Evolutionary conservation across 208 protist species (phyloP), one percentile per base, ranked within the genome.

Genomic region (Crithidia sp.): DNA sequence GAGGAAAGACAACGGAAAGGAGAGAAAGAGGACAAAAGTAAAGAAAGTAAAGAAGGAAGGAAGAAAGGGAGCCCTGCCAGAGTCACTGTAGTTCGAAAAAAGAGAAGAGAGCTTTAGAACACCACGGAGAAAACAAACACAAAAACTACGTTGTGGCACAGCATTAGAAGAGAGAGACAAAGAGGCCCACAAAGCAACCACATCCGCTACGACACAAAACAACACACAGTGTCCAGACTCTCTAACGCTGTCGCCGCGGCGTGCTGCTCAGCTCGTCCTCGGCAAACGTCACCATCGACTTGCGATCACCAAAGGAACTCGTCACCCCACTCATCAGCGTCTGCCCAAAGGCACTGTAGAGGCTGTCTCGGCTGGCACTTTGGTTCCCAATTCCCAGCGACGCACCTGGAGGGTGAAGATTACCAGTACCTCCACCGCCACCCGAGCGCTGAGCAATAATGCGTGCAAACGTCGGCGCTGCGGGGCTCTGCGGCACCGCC

Each of bases 241-340:
- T 17, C 3, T 10, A 39, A 2, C 54, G 49, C 3, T 45, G 17
- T 5, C 16, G 61, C 6, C 45, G 61, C 8, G 17, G 3, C 2
- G 45, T 14, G 61, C 39, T 66, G 40, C 39, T 8, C 45, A 19
- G 45, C 45, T 66, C 45, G 8, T 55, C 61, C 14, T 55, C 61
- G n/a, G 45, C 61, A 66, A 66, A 66, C 44, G 61, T 66, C 5
- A 66, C 61, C n/a, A 17, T 41, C 28, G 61, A 54, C 14, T 66
- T 53, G 41, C 61, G 61, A n/a, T 66, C 39, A 13, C 60, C 17
- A 54, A 37, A 17, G 0, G 61, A 66, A 7, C 45, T 17, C 14
- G 52, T 14, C 7, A 36, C 43, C 5, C 17, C 60, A 28, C 28
- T 28, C 28, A 28, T 28, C 13, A 12, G 28, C 44, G 17, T 39